Conservation (phyloP, 176 grass and related monocot species). For the Triticum turgidum region DNA sequence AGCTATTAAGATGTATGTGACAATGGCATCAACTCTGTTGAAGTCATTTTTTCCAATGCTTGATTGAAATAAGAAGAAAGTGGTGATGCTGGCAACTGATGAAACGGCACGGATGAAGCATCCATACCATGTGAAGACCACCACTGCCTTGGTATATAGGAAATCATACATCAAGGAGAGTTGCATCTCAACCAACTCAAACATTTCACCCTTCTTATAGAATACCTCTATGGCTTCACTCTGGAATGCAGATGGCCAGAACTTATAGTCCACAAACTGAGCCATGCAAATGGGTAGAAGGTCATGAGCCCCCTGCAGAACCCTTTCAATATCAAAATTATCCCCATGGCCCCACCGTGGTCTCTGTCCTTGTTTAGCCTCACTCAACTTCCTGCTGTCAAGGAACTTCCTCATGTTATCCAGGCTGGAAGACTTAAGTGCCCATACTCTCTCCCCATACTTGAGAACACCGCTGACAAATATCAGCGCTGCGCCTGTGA, state of each 20-base stretch:
- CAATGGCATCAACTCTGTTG: background rate
- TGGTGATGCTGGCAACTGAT: background rate
- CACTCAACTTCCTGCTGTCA: too few relatives aligned
- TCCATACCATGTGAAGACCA: background rate
- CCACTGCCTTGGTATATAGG: background rate
- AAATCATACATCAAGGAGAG: background rate
- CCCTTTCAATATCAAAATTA: background rate
- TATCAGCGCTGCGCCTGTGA: too few relatives aligned
- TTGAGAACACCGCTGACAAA: too few relatives aligned
- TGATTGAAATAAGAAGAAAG: background rate
- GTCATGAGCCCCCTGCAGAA: background rate
- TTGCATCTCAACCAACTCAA: too few relatives aligned
- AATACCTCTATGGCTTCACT: background rate
- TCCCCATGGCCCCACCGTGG: too few relatives aligned
- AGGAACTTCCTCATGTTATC: too few relatives aligned
- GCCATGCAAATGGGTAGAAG: background rate
- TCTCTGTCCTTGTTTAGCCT: too few relatives aligned
- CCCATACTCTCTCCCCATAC: too few relatives aligned
- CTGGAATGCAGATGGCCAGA: background rate
- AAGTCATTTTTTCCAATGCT: background rate
- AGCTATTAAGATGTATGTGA: background rate
- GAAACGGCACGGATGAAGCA: background rate
- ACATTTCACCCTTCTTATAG: too few relatives aligned
- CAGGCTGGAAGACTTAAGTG: too few relatives aligned
- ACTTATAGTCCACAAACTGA: background rate